Conservation (phyloP, 352 stramenopile genomes). For the Aphanomyces cochlioides region DNA sequence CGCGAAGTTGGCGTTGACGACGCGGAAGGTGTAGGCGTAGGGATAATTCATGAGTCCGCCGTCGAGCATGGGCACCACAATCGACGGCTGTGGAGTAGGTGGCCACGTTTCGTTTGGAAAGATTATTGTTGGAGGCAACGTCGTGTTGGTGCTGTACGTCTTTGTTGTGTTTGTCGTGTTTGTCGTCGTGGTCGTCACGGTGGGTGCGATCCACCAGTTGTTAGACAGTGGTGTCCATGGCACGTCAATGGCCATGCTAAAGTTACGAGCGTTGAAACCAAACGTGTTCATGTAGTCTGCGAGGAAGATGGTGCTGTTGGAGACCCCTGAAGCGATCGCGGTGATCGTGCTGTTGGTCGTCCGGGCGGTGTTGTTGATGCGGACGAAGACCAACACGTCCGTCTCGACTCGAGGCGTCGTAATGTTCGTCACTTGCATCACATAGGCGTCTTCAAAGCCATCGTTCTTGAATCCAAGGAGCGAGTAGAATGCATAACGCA, state of each 20-base stretch:
- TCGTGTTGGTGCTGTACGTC: not conserved
- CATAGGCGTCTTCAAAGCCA: conserved; percentile 4
- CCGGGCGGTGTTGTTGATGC: not conserved
- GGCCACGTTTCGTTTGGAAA: not conserved
- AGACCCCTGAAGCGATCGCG: not conserved
- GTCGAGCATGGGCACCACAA: not conserved
- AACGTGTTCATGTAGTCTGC: conserved; percentile 3
- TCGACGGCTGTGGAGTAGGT: not conserved
- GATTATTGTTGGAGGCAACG: not conserved
- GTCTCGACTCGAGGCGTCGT: conserved; percentile 1
- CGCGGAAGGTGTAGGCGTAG: not conserved
- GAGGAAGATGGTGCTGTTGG: not conserved
- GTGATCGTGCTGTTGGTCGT: not conserved
- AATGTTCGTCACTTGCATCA: conserved; percentile 6
- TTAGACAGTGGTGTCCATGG: not conserved
- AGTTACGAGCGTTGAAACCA: conserved; percentile 8
- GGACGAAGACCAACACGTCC: conserved; percentile 1
- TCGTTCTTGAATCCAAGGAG: conserved; percentile 14
- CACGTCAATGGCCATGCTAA: conserved; percentile 1
- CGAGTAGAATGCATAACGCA: conserved; percentile 16
- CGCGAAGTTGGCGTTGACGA: not conserved
- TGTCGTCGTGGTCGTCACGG: not conserved
- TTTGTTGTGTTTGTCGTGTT: not conserved
- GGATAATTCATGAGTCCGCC: not conserved
- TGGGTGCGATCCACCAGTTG: not conserved